A percentile compares a stretch with the other conserved stretches of the same genome.
These are phyloP conservation scores for Mimosa bimucronata DNA, from an alignment of 306 rosid genomes.

Conservation along the genomic window DNA sequence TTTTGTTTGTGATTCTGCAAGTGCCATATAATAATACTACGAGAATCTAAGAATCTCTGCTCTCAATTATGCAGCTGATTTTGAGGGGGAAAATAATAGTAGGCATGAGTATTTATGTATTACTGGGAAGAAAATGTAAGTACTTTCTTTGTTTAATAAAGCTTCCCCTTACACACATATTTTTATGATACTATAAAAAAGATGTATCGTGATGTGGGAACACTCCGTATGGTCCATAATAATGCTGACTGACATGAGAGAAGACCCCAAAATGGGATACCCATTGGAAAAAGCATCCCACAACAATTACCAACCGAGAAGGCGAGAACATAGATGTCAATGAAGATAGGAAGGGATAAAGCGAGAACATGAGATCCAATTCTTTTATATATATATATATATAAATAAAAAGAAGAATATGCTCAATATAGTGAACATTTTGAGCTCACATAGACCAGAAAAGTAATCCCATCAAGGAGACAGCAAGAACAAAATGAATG, in stretches of 20 bases:
- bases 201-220: conserved; percentile 3
- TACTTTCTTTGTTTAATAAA: too few species aligned
- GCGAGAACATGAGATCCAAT: conserved; percentile 15
- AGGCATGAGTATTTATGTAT: background rate
- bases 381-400: too few species aligned
- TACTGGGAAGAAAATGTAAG: conserved; percentile 5
- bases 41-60: background rate
- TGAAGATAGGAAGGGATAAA: conserved; percentile 6
- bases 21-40: background rate
- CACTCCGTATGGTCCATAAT: conserved; percentile 11
- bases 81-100: background rate
- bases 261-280: background rate
- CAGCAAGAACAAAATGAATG: conserved; percentile 43
- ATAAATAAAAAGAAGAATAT: background rate
- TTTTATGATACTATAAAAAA: background rate
- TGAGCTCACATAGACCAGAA: background rate
- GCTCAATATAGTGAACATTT: conserved; percentile 5
- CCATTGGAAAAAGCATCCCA: conserved; percentile 1
- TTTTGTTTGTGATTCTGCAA: background rate
- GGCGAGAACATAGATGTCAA: conserved; percentile 1
- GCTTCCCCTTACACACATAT: too few species aligned
- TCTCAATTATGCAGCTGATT: background rate
- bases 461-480: conserved; percentile 40
- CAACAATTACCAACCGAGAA: background rate
- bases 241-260: background rate